Conservation (phyloP, 2,329 filamentous ascomycete genomes). For the Phialophora chinensis region DNA sequence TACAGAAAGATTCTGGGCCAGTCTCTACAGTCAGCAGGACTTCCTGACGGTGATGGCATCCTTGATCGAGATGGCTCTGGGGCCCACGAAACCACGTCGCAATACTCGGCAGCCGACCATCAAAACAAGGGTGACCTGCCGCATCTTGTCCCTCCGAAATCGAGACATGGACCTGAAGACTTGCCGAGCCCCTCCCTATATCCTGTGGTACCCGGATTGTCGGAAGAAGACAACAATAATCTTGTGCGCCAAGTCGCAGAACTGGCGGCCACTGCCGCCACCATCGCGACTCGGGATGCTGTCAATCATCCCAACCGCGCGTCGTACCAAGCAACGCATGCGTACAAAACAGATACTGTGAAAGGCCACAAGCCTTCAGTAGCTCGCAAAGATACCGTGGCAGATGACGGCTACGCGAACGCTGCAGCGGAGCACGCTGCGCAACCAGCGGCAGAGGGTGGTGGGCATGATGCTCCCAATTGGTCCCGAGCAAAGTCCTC, state of each 20-base stretch:
- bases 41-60: constrained; percentile 59
- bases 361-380: constrained; percentile 45
- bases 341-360: constrained; percentile 42
- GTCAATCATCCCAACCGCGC: constrained; percentile 60
- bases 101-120: constrained; percentile 54
- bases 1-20: constrained; percentile 94
- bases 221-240: constrained; percentile 78
- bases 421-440: constrained; percentile 53
- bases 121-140: constrained; percentile 46
- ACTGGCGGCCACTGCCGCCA: constrained; percentile 88
- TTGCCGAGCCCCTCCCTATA: constrained; percentile 45
- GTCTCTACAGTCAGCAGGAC: constrained; percentile 81
- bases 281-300: constrained; percentile 82
- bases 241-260: constrained; percentile 88
- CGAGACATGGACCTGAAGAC: constrained; percentile 52
- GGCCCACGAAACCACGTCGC: constrained; percentile 36
- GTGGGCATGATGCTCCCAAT: constrained; percentile 96
- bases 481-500: constrained; percentile 93
- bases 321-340: constrained; percentile 49
- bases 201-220: constrained; percentile 68
- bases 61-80: constrained; percentile 41
- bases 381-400: constrained; percentile 39
- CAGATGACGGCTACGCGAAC: constrained; percentile 50
- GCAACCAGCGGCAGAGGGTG: constrained; percentile 51
- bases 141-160: constrained; percentile 79